These are phyloP conservation scores for Elsinoe arachidis DNA, from an alignment of 2,329 filamentous ascomycete species.

Conservation along the genomic window DNA sequence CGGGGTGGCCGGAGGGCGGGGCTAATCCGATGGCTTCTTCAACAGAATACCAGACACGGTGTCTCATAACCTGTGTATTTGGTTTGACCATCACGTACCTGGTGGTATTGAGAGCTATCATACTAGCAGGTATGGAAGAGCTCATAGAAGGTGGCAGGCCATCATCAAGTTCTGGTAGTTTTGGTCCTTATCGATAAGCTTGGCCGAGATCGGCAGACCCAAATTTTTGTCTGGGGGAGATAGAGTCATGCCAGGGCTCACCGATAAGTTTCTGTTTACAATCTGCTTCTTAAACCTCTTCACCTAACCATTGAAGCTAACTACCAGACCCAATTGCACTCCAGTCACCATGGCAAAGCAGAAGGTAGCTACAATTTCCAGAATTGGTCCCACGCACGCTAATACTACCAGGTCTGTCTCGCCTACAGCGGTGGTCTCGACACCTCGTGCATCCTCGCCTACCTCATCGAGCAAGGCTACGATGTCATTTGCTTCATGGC, in stretches of 20 bases:
- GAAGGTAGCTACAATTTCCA: slow-evolving; percentile 11
- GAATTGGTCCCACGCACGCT: not conserved
- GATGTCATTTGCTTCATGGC: slow-evolving; percentile 61
- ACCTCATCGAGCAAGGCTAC: slow-evolving; percentile 44
- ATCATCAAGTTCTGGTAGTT: not conserved
- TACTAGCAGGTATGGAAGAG: too few relatives aligned
- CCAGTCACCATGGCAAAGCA: slow-evolving; percentile 15
- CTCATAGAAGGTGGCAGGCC: not conserved
- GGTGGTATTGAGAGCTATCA: too few relatives aligned
- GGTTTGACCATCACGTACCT: too few relatives aligned
- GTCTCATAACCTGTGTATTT: too few relatives aligned
- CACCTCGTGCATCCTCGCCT: slow-evolving; percentile 48
- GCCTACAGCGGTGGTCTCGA: slow-evolving; percentile 50
- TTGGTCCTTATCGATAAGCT: not conserved
- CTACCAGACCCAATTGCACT: not conserved
- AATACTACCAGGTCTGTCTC: slow-evolving; percentile 33
- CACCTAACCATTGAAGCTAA: not conserved
- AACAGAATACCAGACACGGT: not conserved
- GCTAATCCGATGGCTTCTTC: too few relatives aligned
- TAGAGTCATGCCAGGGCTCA: not conserved
- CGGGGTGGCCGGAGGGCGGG: not conserved
- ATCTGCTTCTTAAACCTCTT: not conserved
- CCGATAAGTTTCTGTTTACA: slow-evolving; percentile 3
- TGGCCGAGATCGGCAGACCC: not conserved
- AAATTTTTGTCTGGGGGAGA: not conserved